Base-by-base conservation (phyloP, 2,329 filamentous ascomycete genomes). In the Colletotrichum trifolii region DNA sequence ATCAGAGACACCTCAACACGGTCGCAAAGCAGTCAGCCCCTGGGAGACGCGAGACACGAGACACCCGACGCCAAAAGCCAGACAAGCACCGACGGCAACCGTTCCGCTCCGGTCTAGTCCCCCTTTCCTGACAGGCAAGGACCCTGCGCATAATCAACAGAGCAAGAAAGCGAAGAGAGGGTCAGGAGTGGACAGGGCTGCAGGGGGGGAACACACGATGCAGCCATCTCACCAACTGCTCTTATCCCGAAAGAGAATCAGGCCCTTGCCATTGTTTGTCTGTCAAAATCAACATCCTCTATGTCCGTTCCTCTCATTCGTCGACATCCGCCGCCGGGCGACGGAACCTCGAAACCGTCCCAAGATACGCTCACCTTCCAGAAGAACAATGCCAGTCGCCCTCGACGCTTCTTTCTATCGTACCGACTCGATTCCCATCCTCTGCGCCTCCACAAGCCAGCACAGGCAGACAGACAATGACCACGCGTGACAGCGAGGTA, bases 121-220 rank as follows among this genome's bases (percentile, higher is more conserved):
- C 47, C 34, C 46, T 35, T 57, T 50, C 17, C n/a, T 33, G 46
- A 47, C 57, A 42, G 62, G 46, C 46, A 17, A 38, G 54, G 33
- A 36, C 58, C 60, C 40, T 53, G 49, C 49, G 8, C 45, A 4
- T 33, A 15, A 55, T 39, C 13, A 36, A 11, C 33, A 58, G 6
- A 13, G 34, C 12, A 12, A 46, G 55, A 40, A 59, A 45, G 43
- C 10, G 11, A 15, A 17, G 13, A 50, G 38, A 10, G 57, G 50
- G 45, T 50, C 46, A 56, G 38, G 50, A 56, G 39, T 11, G 40
- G 50, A 56, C 57, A 52, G 57, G 57, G 50, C 62, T 65, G 62
- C 62, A 61, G 17, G 17, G 57, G 62, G 57, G 57, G 17, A 38
- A 65, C 62, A 52, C 62, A 61, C 55, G 45, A 65, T 61, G 62